These are phyloP conservation scores for Coffea humblotiana DNA, from an alignment of 305 asterid genomes.

Conservation along the genomic window DNA sequence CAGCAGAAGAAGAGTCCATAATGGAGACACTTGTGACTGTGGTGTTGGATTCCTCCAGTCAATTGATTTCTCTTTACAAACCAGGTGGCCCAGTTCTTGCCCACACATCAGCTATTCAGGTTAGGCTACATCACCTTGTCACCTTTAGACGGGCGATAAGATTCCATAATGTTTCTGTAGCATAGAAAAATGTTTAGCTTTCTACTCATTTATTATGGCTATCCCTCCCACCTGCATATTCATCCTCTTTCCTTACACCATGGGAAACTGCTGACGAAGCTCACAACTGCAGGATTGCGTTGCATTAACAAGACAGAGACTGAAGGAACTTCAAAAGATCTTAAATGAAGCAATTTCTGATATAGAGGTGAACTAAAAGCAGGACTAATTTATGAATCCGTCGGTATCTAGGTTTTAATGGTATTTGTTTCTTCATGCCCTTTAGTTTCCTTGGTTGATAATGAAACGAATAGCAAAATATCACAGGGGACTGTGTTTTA, in stretches of 20 bases:
- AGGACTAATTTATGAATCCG: too few relatives aligned
- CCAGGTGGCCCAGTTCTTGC: conserved; percentile 89
- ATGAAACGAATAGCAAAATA: neutral
- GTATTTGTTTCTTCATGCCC: neutral
- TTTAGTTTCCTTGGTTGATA: neutral
- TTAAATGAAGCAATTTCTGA: conserved; percentile 65
- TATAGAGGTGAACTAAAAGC: conserved; percentile 59
- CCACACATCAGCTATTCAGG: conserved; percentile 64
- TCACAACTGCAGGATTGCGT: conserved; percentile 61
- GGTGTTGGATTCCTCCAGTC: conserved; percentile 68
- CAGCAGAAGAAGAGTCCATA: conserved; percentile 85
- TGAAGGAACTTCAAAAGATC: conserved; percentile 58
- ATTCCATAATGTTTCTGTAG: neutral
- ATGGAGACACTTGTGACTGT: conserved; percentile 82
- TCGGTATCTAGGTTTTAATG: conserved; percentile 1
- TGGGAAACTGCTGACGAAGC: conserved; percentile 16
- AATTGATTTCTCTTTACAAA: conserved; percentile 71
- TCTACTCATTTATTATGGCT: neutral
- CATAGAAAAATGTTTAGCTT: neutral
- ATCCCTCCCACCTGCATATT: neutral
- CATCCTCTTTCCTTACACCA: neutral
- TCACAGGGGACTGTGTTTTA: neutral
- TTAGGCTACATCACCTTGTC: conserved; percentile 23
- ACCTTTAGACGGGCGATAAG: neutral
- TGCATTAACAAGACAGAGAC: conserved; percentile 55